Evolutionary conservation across 352 stramenopile genomes (phyloP).

Genomic region (Phytophthora tentaculata): DNA sequence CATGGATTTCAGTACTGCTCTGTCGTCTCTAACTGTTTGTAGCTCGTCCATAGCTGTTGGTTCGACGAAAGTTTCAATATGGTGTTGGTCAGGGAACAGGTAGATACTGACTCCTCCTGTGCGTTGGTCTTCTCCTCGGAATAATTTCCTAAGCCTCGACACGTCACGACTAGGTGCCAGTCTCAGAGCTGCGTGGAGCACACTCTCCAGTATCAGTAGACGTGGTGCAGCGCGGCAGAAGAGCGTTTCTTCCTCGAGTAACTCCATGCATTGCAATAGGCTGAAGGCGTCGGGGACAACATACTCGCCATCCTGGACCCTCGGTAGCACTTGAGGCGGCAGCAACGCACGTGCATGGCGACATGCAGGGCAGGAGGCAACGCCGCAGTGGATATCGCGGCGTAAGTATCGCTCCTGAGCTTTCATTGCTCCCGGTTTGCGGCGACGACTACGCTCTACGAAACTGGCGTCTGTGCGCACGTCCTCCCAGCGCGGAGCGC

Average conservation of each 20-base stretch:
- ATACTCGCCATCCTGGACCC: slow-evolving; percentile 51
- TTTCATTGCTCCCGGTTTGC: slow-evolving; percentile 76
- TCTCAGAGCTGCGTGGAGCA: slow-evolving; percentile 63
- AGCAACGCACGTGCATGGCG: slow-evolving; percentile 27
- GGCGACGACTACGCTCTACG: slow-evolving; percentile 74
- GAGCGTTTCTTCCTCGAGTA: slow-evolving; percentile 65
- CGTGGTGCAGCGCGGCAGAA: slow-evolving; percentile 48
- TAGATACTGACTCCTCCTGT: slow-evolving; percentile 51
- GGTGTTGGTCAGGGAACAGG: slow-evolving; percentile 78
- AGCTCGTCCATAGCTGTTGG: slow-evolving; percentile 45
- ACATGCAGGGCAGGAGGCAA: slow-evolving; percentile 57
- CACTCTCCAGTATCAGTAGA: slow-evolving; percentile 78
- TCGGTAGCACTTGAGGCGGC: slow-evolving; percentile 38
- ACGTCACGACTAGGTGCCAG: slow-evolving; percentile 73
- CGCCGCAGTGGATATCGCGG: slow-evolving; percentile 72
- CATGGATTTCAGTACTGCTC: slow-evolving; percentile 64
- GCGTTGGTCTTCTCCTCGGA: slow-evolving; percentile 59
- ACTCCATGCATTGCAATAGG: slow-evolving; percentile 79
- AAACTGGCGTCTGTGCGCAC: slow-evolving; percentile 71
- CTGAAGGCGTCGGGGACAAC: slow-evolving; percentile 76
- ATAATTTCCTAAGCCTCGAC: slow-evolving; percentile 70
- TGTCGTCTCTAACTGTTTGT: slow-evolving; percentile 42
- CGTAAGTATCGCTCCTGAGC: slow-evolving; percentile 76
- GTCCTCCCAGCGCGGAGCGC: slow-evolving; percentile 45
- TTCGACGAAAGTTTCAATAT: slow-evolving; percentile 62